Base-by-base conservation (phyloP, 2,329 filamentous ascomycete species). In the Apiospora malaysiana region DNA sequence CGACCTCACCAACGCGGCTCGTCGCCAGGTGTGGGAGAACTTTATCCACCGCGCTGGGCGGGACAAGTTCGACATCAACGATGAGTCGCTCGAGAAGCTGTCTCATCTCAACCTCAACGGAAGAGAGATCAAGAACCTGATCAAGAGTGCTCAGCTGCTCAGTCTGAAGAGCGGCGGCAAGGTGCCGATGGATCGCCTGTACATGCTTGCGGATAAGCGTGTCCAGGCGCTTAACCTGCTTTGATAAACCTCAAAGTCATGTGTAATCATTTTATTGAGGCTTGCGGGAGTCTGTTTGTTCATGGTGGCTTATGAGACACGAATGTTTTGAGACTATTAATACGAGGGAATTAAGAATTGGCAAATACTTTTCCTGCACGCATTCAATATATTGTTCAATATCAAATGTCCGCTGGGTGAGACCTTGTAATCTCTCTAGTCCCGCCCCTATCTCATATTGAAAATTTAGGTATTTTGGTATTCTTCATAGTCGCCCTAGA, bases 1-100 rank as follows among this genome's bases (percentile, higher is more conserved):
- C 6, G 68, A 76, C 10, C 73, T 76, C 1, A 69, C 43, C 69
- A 25, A n/a, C 37, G 45, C 47, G 8, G 74, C 74, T 23, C 75
- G 77, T 2, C 67, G 72, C 59, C 70, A 73, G 43, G 75, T 78
- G 65, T 78, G 79, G 76, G 73, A 75, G 65, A 75, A 75, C 63
- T 75, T 80, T 37, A 77, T 77, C 71, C 66, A 71, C 23, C 84
- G 87, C 79, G 87, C 87, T 71, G 86, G 87, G 75, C 63, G 75
- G 74, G 43, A 73, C 74, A 1, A 72, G 72, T 37, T 56, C 23
- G 51, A 69, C 18, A 23, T 69, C 18, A n/a, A 7, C 72, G 71
- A 1, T 59, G 79, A 87, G 86, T 66, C 73, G 82, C n/a, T 79
- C 4, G 71, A 72, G 12, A 68, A 63, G 8, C 71, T 78, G 7